Percentiles rank a stretch among this genome's conserved stretches.
phyloP scores from a whole-genome alignment of 1,284 basidiomycete species.

The Microbotryomycetes sp. region DNA sequence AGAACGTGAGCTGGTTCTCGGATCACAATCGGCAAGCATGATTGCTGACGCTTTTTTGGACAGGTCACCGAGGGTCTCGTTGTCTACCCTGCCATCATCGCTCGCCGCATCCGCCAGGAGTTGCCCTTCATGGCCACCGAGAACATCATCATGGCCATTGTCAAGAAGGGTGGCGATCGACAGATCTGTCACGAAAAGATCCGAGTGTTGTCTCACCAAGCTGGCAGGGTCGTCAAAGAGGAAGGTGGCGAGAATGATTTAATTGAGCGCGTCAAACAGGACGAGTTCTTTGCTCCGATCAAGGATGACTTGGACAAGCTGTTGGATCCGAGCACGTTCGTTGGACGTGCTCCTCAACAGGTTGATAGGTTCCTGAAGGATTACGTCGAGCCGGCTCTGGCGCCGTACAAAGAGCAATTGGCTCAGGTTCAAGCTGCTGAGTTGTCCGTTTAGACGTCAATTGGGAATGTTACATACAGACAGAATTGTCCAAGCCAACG shows the following conservation, averaged over 20 bases:
- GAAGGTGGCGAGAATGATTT: conserved; percentile 94
- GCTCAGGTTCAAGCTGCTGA: conserved; percentile 54
- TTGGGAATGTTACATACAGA: too few relatives aligned
- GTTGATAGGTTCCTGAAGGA: conserved; percentile 81
- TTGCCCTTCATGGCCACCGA: conserved; percentile 82
- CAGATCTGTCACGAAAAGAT: conserved; percentile 97
- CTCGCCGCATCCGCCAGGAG: conserved; percentile 82
- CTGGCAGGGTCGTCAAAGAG: conserved; percentile 88
- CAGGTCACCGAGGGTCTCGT: conserved; percentile 83
- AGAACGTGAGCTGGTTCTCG: conserved; percentile 54
- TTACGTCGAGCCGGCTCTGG: conserved; percentile 82
- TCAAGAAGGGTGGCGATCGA: conserved; percentile 86
- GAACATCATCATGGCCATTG: conserved; percentile 99
- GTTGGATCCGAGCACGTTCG: conserved; percentile 74
- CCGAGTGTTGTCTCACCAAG: conserved; percentile 92
- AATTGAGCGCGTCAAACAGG: conserved; percentile 71
- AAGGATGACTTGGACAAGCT: conserved; percentile 46
- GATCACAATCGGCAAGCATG: neutral
- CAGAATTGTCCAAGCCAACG: neutral
- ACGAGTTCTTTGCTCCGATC: conserved; percentile 58
- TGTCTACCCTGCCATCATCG: conserved; percentile 94
- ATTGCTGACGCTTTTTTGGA: neutral
- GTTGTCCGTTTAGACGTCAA: conserved; percentile 46
- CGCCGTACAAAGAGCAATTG: conserved; percentile 55
- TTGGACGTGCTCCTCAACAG: conserved; percentile 86